phyloP scores from a whole-genome alignment of 257 asterid genomes.

The Voacanga thouarsii region DNA sequence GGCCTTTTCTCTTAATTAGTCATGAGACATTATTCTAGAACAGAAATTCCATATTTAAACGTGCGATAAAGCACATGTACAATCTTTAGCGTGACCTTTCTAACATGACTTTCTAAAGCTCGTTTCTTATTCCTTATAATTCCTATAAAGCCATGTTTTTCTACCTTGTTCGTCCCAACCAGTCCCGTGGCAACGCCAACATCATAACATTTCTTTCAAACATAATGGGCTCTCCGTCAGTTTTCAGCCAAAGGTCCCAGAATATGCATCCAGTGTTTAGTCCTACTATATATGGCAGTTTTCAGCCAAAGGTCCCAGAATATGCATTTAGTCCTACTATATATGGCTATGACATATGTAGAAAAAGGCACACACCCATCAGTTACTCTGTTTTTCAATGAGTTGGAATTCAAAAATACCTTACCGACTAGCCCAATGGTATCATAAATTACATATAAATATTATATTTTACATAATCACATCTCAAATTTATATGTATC shows the following conservation, averaged over 20 bases:
- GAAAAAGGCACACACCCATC: not conserved
- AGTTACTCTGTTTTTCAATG: no score
- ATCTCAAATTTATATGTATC: no score
- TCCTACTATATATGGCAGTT: not conserved
- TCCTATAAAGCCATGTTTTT: conserved; percentile 15
- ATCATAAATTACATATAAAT: no score
- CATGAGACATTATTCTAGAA: not conserved
- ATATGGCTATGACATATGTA: not conserved
- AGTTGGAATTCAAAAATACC: not conserved
- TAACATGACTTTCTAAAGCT: conserved; percentile 2
- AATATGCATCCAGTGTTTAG: no score
- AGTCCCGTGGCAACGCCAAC: conserved; percentile 19
- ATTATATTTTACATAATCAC: no score
- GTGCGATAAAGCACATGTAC: conserved; percentile 15
- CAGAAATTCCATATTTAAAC: conserved; percentile 7
- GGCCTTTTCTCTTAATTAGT: not conserved
- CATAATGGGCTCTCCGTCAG: not conserved
- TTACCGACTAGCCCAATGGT: no score
- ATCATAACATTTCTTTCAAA: conserved; percentile 12
- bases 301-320: not conserved
- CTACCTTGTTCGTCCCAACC: conserved; percentile 25
- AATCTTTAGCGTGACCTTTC: not conserved
- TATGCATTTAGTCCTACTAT: not conserved
- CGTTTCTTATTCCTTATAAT: conserved; percentile 3
- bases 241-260: not conserved